These are phyloP conservation scores for Xenosphaeropsis pyriputrescens DNA, from an alignment of 2,329 filamentous ascomycete genomes.

Conservation along the genomic window DNA sequence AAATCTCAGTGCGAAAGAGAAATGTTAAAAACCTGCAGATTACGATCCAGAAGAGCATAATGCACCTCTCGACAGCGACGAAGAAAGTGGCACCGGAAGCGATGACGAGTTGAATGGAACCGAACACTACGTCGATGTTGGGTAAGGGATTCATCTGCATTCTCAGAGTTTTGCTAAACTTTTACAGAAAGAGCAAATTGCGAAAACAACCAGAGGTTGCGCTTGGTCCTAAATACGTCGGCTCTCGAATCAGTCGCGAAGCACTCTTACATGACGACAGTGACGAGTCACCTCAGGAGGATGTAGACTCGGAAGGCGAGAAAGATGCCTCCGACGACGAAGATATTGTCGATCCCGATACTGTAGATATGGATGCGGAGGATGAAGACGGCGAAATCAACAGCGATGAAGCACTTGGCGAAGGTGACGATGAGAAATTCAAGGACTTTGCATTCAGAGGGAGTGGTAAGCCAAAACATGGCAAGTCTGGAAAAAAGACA, in stretches of 20 bases:
- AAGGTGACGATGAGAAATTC: conserved; percentile 74
- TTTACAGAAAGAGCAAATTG: conserved; percentile 61
- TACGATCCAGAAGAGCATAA: conserved; percentile 22
- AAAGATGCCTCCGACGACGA: conserved; percentile 26
- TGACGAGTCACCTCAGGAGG: conserved; percentile 34
- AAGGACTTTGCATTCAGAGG: conserved; percentile 54
- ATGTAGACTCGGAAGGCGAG: conserved; percentile 16
- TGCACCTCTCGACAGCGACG: conserved; percentile 10
- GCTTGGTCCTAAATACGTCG: conserved; percentile 69
- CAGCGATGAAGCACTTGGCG: conserved; percentile 59
- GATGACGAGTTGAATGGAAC: conserved; percentile 46
- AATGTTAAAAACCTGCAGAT: conserved; percentile 12
- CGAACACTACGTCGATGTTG: conserved; percentile 75
- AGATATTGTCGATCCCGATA: conserved; percentile 33
- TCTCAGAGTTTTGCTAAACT: conserved; percentile 1
- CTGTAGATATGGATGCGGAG: conserved; percentile 36
- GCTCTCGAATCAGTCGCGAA: conserved; percentile 58
- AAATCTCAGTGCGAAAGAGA: neutral
- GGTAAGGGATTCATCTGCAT: conserved; percentile 24
- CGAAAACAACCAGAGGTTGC: conserved; percentile 54
- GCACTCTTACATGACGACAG: conserved; percentile 42
- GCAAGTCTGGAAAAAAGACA: conserved; percentile 16
- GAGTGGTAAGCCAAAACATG: conserved; percentile 34
- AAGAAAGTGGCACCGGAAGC: conserved; percentile 31
- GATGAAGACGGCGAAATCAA: conserved; percentile 44